Base-by-base conservation (phyloP, 2,329 filamentous ascomycete species). In the Colletotrichum graminicola region DNA sequence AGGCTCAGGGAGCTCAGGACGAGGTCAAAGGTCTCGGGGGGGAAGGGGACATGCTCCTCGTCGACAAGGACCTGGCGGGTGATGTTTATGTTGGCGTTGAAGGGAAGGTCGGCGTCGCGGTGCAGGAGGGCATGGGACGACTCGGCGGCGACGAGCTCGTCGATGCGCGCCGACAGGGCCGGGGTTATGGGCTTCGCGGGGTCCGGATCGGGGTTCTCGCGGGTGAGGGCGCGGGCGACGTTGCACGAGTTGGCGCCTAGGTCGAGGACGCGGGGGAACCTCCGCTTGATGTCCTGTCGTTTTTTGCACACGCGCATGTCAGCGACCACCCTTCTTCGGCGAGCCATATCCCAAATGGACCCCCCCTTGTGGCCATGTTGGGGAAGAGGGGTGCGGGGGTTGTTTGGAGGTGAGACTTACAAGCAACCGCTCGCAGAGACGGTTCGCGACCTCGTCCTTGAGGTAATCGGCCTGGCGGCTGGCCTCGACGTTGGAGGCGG, bases 201-300 rank as follows among this genome's bases (percentile, higher is more conserved):
- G 75, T 88, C 86, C 10, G 86, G 87, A 77, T 93, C 91, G 1
- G 90, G 89, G 78, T 94, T 90, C 68, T 90, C 86, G 74, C 90
- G 85, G 76, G 92, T 92, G 56, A 98, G 88, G 67, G 93, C 93
- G 73, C 92, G 91, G 26, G 95, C 95, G 73, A 99, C 91, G 81
- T 98, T 97, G 87, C 95, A 98, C 73, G 95, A 94, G 80, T 98
- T 97, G 73, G 96, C 95, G 73, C 96, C 96, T 41, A 98, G 90
- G 81, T 99, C 96, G 72, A 99, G 92, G 32, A 94, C 94, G 75
- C 90, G 88, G 55, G 92, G 89, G 77, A 97, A 98, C 67, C 90
- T 87, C 41, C 96, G 93, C 77, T 97, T 97, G 84, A 99, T 97
- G 79, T 98, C 95, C 93, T 95, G 74, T 16, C 21, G 10, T 10